Conservation (phyloP, 2,329 filamentous ascomycete genomes). For the Metarhizium guizhouense region DNA sequence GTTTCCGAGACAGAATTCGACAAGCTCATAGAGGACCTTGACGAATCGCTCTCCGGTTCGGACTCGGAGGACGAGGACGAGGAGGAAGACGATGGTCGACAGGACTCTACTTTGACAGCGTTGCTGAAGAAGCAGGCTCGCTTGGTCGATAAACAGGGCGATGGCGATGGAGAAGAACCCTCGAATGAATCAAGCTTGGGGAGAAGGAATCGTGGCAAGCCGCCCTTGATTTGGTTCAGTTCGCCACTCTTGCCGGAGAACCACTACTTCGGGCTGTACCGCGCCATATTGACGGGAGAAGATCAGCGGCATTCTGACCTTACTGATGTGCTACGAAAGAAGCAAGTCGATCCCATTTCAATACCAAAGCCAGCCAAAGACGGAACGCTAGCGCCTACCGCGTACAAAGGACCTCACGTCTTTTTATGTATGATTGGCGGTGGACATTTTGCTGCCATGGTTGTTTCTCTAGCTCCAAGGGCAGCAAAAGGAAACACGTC, state of each 20-base stretch:
- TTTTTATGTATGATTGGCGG: conserved; percentile 99
- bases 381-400: conserved; percentile 43
- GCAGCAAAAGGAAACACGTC: conserved; percentile 58
- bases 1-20: conserved; percentile 81
- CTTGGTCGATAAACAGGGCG: conserved; percentile 43
- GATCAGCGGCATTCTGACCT: conserved; percentile 58
- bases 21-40: conserved; percentile 72
- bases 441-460: conserved; percentile 94
- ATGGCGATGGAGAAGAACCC: conserved; percentile 42
- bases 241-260: conserved; percentile 68
- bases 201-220: conserved; percentile 51
- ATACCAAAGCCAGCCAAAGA: conserved; percentile 47
- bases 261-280: conserved; percentile 77
- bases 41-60: conserved; percentile 89
- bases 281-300: conserved; percentile 63
- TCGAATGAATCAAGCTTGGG: conserved; percentile 28
- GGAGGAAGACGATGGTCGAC: conserved; percentile 49
- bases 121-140: conserved; percentile 78
- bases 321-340: conserved; percentile 60
- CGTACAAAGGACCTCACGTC: conserved; percentile 68
- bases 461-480: conserved; percentile 80
- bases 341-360: conserved; percentile 62
- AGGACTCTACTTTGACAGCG: conserved; percentile 63
- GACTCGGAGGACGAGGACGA: conserved; percentile 60
- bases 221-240: conserved; percentile 77